Evolutionary conservation across 768 basidiomycete genomes (phyloP).

Genomic region (Pholiota molesta): DNA sequence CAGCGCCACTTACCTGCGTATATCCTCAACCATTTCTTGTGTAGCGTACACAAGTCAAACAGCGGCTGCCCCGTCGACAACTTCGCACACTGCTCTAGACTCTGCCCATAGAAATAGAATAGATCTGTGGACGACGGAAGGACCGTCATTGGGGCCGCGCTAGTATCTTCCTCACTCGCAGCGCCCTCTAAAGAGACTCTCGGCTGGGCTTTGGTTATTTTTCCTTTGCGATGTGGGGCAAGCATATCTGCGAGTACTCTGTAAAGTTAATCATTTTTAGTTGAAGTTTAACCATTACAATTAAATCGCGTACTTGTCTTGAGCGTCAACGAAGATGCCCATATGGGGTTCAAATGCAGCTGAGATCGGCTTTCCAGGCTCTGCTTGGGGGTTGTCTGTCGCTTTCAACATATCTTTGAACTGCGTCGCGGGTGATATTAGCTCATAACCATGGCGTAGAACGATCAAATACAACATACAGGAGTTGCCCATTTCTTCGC

Average conservation of each 20-base stretch:
- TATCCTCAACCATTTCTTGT: constrained; percentile 92
- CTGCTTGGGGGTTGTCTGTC: constrained; percentile 50
- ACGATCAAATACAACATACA: constrained; percentile 36
- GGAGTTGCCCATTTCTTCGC: constrained; percentile 80
- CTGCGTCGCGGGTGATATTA: constrained; percentile 34
- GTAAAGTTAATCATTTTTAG: background rate
- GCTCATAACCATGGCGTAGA: background rate
- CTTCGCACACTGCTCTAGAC: constrained; percentile 91
- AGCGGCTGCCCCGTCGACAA: constrained; percentile 84
- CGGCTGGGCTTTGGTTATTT: constrained; percentile 52
- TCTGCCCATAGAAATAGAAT: constrained; percentile 97
- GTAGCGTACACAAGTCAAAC: constrained; percentile 78
- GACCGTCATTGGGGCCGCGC: constrained; percentile 61
- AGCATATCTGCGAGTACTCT: constrained; percentile 93
- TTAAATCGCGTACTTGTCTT: constrained; percentile 74
- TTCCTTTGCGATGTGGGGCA: constrained; percentile 68
- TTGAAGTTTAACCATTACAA: background rate
- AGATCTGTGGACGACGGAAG: constrained; percentile 94
- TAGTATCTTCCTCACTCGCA: constrained; percentile 35
- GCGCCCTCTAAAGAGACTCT: constrained; percentile 38
- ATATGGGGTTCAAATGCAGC: constrained; percentile 94
- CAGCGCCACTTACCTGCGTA: constrained; percentile 72
- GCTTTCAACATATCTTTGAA: constrained; percentile 65
- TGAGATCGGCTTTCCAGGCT: constrained; percentile 72
- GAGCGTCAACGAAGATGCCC: constrained; percentile 92